These are phyloP conservation scores for Sporothrix inflata DNA, from an alignment of 2,329 filamentous ascomycete genomes.

Conservation along the genomic window DNA sequence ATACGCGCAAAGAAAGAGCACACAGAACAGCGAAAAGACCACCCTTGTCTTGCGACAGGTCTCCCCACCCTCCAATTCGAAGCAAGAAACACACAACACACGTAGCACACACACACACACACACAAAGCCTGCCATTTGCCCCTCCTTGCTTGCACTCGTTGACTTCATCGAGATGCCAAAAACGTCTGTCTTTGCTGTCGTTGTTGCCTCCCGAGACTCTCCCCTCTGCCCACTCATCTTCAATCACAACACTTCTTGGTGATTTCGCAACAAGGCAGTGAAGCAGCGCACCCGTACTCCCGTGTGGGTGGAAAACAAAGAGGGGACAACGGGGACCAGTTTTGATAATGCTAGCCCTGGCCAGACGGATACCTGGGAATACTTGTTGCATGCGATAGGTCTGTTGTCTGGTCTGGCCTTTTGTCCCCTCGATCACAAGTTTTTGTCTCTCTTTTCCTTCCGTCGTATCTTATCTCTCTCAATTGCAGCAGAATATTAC, in stretches of 20 bases:
- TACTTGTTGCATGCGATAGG: no score
- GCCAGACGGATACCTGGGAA: no score
- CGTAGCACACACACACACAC: neutral
- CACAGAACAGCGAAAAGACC: neutral
- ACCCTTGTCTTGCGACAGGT: neutral
- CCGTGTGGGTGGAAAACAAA: no score
- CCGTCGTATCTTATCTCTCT: neutral
- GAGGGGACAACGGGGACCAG: no score
- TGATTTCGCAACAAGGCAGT: neutral
- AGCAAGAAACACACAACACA: neutral
- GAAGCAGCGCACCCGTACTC: neutral
- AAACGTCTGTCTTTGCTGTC: neutral
- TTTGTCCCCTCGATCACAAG: neutral
- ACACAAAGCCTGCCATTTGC: neutral
- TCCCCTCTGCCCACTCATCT: neutral
- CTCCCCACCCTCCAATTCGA: neutral
- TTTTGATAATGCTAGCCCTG: no score
- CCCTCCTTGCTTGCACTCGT: neutral
- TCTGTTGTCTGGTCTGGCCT: neutral
- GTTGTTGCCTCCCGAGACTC: neutral
- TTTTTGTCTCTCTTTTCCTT: neutral
- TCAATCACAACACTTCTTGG: neutral
- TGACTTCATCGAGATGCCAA: neutral
- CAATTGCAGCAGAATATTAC: neutral
- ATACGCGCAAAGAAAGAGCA: slow-evolving; percentile 20